Evolutionary conservation across 2,329 filamentous ascomycete genomes (phyloP), one percentile per base, ranked within the genome.

Genomic region (Aspergillus niger): DNA sequence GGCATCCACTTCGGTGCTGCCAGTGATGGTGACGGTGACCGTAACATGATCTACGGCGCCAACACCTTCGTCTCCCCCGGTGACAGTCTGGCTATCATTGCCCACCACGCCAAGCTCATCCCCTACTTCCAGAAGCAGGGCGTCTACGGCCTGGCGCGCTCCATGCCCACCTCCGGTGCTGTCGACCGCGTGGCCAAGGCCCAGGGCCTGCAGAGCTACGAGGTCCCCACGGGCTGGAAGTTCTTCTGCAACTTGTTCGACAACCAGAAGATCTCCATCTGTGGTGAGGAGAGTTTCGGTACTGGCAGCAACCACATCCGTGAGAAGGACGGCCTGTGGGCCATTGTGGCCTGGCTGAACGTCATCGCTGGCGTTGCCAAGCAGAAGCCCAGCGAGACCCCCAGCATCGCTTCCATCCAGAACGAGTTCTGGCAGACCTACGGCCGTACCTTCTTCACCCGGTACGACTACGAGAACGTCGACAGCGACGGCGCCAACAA

Each of bases 21-120:
- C 51, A 96, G 91, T 65, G 95, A 99, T 70, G 95, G 95, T 69
- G 95, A 99, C 72, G 95, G 95, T 72, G 95, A 99, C 83, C 91
- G 95, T 70, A 99, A 99, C 87, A 99, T 99, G 95, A 99, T 99
- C 75, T 99, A 99, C 80, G 95, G 95, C 65, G 93, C 94, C 67
- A 94, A 96, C 73, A 88, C 90, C 48, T 99, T 99, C 74, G 95
- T 99, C 63, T 98, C 94, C 7, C 95, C 95, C 7, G 95, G 95
- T 74, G 95, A 99, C 83, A 97, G 92, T 72, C 84, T 99, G 72
- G 95, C 95, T 73, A 99, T 99, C 76, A 99, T 99, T 74, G 92
- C 95, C 52, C 95, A 99, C 83, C 90, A 99, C 77, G 92, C 95
- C 69, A 87, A 97, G 71, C 87, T 97, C 62, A 99, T 99, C 72